A percentile compares a stretch with the other conserved stretches of the same genome.
phyloP scores from a whole-genome alignment of 257 asterid genomes.

The Linderniella brevidens region DNA sequence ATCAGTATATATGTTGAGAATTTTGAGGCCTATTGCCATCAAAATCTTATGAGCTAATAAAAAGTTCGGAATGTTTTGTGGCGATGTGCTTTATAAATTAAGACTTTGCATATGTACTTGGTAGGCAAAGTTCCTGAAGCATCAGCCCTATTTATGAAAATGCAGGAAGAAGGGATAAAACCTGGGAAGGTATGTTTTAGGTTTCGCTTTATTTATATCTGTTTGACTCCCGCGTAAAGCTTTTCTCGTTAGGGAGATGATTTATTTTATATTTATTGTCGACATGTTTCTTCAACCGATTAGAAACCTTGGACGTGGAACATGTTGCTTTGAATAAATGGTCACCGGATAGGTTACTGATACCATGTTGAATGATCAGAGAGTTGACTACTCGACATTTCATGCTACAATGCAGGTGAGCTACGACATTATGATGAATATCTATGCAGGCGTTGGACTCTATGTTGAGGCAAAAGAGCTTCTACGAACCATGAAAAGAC shows the following conservation, averaged over 20 bases:
- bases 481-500: slow-evolving; percentile 30
- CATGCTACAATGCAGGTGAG: slow-evolving; percentile 36
- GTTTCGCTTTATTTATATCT: no score
- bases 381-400: background rate
- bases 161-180: slow-evolving; percentile 78
- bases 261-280: no score
- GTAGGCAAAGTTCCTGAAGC: slow-evolving; percentile 73
- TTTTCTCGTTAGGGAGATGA: background rate
- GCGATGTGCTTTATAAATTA: background rate
- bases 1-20: background rate
- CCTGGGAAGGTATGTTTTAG: slow-evolving; percentile 55
- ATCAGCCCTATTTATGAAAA: slow-evolving; percentile 45
- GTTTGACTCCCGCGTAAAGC: background rate
- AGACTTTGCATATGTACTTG: slow-evolving; percentile 11
- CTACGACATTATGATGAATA: slow-evolving; percentile 49
- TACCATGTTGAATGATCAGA: no score
- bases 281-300: no score
- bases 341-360: no score
- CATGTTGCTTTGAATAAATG: no score
- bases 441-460: slow-evolving; percentile 45
- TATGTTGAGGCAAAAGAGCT: slow-evolving; percentile 45
- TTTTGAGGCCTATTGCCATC: background rate
- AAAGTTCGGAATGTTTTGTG: background rate
- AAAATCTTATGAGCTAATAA: background rate
- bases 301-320: no score